Evolutionary conservation across 257 asterid species (phyloP).

Genomic region (Echium plantagineum): DNA sequence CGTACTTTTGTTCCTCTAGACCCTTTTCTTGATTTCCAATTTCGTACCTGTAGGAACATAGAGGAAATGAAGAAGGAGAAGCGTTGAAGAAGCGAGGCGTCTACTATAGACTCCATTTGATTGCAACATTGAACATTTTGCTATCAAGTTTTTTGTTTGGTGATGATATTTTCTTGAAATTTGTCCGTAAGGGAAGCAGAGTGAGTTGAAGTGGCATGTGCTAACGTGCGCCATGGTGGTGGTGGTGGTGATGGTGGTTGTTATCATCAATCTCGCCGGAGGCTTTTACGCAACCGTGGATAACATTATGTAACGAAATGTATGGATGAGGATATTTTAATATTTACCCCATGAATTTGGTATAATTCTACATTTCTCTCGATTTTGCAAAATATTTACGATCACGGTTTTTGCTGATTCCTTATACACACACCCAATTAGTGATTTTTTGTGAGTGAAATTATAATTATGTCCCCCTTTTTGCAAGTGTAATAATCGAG

Average conservation of each 20-base stretch:
- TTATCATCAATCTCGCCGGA: slow-evolving; percentile 27
- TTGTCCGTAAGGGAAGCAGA: slow-evolving; percentile 10
- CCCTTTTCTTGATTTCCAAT: too few relatives aligned
- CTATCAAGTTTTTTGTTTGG: slow-evolving; percentile 5
- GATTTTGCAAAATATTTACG: too few relatives aligned
- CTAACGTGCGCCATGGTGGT: slow-evolving; percentile 26
- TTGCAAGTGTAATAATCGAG: too few relatives aligned
- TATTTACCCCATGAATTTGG: not conserved
- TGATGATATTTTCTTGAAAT: slow-evolving; percentile 11
- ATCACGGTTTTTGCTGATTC: too few relatives aligned
- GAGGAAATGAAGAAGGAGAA: slow-evolving; percentile 35
- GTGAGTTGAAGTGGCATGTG: slow-evolving; percentile 19
- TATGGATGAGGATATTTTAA: not conserved
- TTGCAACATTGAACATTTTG: slow-evolving; percentile 35
- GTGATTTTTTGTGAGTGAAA: too few relatives aligned
- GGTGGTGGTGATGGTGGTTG: slow-evolving; percentile 15
- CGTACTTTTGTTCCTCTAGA: too few relatives aligned
- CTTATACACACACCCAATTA: too few relatives aligned
- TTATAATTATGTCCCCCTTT: too few relatives aligned
- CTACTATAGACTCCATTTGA: slow-evolving; percentile 45
- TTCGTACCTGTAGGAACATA: slow-evolving; percentile 40
- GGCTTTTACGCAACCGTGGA: not conserved
- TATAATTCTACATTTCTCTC: too few relatives aligned
- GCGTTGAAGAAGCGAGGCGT: slow-evolving; percentile 46
- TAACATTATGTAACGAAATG: not conserved